Evolutionary conservation across 176 grass and related monocot genomes (phyloP), one percentile per base, ranked within the genome.

Genomic region (Hordeum marinum): DNA sequence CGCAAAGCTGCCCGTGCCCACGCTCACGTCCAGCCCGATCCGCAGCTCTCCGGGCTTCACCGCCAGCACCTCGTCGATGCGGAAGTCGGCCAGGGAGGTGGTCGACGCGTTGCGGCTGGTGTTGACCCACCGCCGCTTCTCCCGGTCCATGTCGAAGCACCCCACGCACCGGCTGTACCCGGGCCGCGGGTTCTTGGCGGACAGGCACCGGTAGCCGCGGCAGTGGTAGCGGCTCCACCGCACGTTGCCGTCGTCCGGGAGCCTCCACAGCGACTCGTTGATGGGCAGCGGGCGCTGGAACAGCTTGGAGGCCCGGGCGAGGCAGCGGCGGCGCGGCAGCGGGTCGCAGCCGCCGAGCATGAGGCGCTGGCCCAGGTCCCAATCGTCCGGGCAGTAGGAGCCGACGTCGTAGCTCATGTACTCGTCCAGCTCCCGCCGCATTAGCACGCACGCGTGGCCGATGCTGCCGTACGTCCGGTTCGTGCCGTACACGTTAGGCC

Each of bases 61-160:
- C 8, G 82, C 79, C 8, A 98, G 89, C 70, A 98, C 95, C 60
- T 98, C 93, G 24, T 86, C 87, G 35, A 98, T 87, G 13, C 48
- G 9, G 69, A 98, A 95, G 61, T 98, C 87, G 0, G 80, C 72
- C 8, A 90, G 87, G 7, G 91, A 78, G 63, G 74, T 43, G 1
- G 37, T 88, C 24, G 17, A 24, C n/a, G 21, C 23, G 6, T 54
- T 85, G 68, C 48, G 32, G 12, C 36, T 27, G 9, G 58, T 6
- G 31, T 71, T 82, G 39, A 10, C 82, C 95, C 95, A 98, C 23
- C 87, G 92, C 35, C 20, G 72, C 87, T 54, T 88, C 85, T 98
- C 95, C 46, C 61, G 65, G 36, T 98, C 89, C 84, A 98, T 88
- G 50, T 98, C 95, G 76, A 98, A 98, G 87, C 95, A 98, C 13